Percentiles rank a stretch among this genome's conserved stretches.
Conservation (phyloP, 2,329 filamentous ascomycete species). For the Fusarium sp. region DNA sequence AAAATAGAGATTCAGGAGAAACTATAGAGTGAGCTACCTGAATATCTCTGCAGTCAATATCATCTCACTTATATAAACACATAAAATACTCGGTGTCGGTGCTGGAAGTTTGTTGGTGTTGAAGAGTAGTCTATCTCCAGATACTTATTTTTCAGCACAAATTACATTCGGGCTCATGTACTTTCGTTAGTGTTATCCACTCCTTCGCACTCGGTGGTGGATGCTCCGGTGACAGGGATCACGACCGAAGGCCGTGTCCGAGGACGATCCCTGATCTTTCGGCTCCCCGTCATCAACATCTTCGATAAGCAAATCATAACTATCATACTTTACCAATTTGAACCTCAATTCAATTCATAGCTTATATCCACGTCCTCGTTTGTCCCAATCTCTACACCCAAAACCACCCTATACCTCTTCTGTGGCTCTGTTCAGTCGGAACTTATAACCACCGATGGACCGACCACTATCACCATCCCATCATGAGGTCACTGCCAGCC, state of each 20-base stretch:
- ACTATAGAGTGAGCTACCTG: accelerated
- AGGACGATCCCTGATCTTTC: constrained; percentile 36
- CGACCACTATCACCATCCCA: constrained; percentile 22
- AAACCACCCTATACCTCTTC: background rate
- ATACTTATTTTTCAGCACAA: accelerated
- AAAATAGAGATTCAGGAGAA: no score
- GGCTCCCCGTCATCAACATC: background rate
- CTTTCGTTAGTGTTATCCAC: constrained; percentile 11
- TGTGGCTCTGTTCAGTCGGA: constrained; percentile 4
- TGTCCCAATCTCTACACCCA: background rate
- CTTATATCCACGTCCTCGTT: background rate
- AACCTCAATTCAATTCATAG: background rate
- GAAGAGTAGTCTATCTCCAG: background rate
- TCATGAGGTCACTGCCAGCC: constrained; percentile 12
- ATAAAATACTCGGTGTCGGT: constrained; percentile 18
- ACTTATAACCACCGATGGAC: constrained; percentile 36
- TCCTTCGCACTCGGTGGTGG: background rate
- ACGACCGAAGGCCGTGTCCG: constrained; percentile 50
- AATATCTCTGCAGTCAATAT: background rate
- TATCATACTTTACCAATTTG: background rate
- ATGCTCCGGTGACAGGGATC: constrained; percentile 28
- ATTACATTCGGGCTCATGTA: background rate
- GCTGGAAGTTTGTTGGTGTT: background rate
- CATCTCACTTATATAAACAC: background rate
- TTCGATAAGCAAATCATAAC: background rate